A percentile compares a stretch with the other conserved stretches of the same genome.
These are phyloP conservation scores for Colletotrichum lindemuthianum DNA, from an alignment of 2,329 filamentous ascomycete species.

Conservation along the genomic window DNA sequence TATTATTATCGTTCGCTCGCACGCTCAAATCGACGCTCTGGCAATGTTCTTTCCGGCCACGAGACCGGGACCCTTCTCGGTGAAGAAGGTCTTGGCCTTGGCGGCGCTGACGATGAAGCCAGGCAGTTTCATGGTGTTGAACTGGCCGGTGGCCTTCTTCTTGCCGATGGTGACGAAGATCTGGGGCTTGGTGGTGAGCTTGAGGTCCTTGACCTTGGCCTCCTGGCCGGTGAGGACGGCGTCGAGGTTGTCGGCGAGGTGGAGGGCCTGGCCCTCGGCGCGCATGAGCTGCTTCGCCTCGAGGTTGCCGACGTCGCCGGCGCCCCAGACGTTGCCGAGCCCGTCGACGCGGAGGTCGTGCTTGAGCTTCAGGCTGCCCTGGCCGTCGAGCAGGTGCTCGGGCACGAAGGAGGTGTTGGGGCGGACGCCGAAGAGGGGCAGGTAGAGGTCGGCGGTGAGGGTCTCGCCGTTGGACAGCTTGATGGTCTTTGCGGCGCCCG, in stretches of 20 bases:
- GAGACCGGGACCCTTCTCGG: slow-evolving; percentile 31
- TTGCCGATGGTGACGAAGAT: slow-evolving; percentile 35
- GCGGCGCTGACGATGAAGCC: slow-evolving; percentile 35
- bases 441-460: slow-evolving; percentile 42
- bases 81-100: slow-evolving; percentile 36
- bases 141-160: slow-evolving; percentile 34
- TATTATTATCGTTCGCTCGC: background rate
- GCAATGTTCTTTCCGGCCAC: slow-evolving; percentile 34
- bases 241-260: slow-evolving; percentile 49
- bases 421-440: slow-evolving; percentile 43
- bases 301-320: slow-evolving; percentile 42
- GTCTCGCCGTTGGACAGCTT: slow-evolving; percentile 46
- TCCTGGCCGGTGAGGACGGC: slow-evolving; percentile 37
- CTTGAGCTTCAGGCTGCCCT: slow-evolving; percentile 39
- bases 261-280: slow-evolving; percentile 46
- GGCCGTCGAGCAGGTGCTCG: slow-evolving; percentile 38
- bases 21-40: slow-evolving; percentile 22
- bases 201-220: slow-evolving; percentile 31
- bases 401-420: slow-evolving; percentile 43
- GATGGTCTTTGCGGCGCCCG: slow-evolving; percentile 43
- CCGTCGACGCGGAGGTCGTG: slow-evolving; percentile 39
- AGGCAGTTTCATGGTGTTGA: slow-evolving; percentile 35
- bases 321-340: slow-evolving; percentile 40
- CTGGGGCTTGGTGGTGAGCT: slow-evolving; percentile 34
- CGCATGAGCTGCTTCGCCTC: slow-evolving; percentile 38